These are phyloP conservation scores for Colletotrichum liriopes DNA, from an alignment of 2,329 filamentous ascomycete genomes.

Conservation along the genomic window DNA sequence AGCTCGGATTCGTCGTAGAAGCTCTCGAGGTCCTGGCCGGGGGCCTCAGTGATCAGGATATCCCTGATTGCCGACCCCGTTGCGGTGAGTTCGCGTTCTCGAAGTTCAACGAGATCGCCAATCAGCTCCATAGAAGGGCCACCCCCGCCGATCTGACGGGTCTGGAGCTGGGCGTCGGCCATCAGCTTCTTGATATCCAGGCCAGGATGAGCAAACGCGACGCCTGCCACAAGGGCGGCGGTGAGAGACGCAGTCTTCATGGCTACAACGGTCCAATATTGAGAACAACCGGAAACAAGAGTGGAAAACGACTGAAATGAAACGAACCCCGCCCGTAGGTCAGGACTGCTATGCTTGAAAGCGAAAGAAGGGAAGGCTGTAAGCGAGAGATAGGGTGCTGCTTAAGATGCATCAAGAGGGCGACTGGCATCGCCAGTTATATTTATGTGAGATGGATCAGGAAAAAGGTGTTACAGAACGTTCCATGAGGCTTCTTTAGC, in stretches of 20 bases:
- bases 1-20: conserved; percentile 44
- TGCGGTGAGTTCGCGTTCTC: conserved; percentile 50
- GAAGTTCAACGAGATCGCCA: conserved; percentile 56
- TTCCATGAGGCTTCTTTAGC: conserved; percentile 42
- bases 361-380: conserved; percentile 33
- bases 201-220: conserved; percentile 44
- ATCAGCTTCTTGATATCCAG: conserved; percentile 48
- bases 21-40: conserved; percentile 45
- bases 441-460: conserved; percentile 25
- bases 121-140: conserved; percentile 48
- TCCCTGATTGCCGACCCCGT: conserved; percentile 56
- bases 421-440: conserved; percentile 6
- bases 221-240: conserved; percentile 23
- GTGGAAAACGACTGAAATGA: conserved; percentile 33
- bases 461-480: neutral
- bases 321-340: conserved; percentile 33
- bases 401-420: neutral
- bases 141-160: conserved; percentile 31
- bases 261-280: neutral
- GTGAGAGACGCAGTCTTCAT: conserved; percentile 40
- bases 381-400: conserved; percentile 36
- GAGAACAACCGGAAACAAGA: neutral
- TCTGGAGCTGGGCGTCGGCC: conserved; percentile 40
- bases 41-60: conserved; percentile 52
- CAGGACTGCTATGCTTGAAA: conserved; percentile 26